These are phyloP conservation scores for Trichomonas tenax DNA, from an alignment of 208 protist species.

Conservation along the genomic window DNA sequence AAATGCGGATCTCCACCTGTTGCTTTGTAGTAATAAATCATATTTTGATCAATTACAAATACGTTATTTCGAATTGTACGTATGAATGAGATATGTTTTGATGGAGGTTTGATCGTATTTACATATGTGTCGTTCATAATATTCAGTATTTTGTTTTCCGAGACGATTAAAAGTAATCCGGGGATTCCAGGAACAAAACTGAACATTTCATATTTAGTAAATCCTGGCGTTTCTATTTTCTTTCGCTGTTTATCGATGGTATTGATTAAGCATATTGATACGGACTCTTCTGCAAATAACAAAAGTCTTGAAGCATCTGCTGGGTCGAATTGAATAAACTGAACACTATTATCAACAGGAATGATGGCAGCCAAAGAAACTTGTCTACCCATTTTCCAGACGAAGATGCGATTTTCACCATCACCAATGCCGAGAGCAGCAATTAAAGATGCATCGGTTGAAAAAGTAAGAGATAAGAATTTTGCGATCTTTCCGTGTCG, in stretches of 20 bases:
- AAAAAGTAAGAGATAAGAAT: background rate
- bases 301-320: background rate
- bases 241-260: background rate
- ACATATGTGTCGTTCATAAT: background rate
- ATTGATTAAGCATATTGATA: background rate
- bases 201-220: background rate
- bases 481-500: background rate
- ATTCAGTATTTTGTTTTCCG: background rate
- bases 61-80: background rate
- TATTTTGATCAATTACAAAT: background rate
- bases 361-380: background rate
- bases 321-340: background rate
- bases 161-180: background rate
- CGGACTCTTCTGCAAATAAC: background rate
- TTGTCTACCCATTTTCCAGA: constrained; percentile 7
- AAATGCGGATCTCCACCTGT: background rate
- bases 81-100: background rate
- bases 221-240: background rate
- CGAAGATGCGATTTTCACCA: background rate
- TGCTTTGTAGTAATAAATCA: background rate
- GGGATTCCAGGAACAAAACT: background rate
- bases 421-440: background rate
- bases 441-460: background rate
- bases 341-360: background rate
- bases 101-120: background rate